Evolutionary conservation across 2,329 filamentous ascomycete genomes (phyloP).

Genomic region (Epichloe gansuensis): DNA sequence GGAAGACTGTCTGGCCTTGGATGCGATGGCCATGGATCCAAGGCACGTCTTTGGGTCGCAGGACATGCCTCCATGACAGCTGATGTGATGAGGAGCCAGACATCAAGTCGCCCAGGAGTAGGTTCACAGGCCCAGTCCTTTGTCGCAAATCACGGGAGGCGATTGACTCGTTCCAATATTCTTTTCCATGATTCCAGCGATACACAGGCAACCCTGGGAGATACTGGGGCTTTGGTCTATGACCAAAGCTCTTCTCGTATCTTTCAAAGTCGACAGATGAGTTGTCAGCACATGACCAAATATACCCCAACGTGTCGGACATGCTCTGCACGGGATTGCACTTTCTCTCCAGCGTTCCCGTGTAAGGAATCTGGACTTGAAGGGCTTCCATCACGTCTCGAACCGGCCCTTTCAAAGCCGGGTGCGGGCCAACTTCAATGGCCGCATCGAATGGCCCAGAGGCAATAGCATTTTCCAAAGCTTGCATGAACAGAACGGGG

Average conservation of each 20-base stretch:
- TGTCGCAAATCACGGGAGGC: not conserved
- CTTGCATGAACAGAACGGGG: constrained; percentile 14
- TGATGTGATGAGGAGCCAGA: constrained; percentile 8
- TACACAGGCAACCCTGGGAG: constrained; percentile 9
- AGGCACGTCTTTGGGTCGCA: constrained; percentile 10
- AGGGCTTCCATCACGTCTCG: constrained; percentile 15
- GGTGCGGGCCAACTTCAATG: constrained; percentile 24
- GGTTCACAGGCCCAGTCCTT: not conserved
- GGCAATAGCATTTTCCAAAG: constrained; percentile 1
- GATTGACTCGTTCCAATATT: not conserved
- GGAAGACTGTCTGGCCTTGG: constrained; percentile 20
- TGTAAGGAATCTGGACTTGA: not conserved
- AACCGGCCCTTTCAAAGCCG: constrained; percentile 27
- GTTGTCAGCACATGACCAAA: not conserved
- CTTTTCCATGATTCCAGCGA: constrained; percentile 7
- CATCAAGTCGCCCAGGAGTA: constrained; percentile 9
- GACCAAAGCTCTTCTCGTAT: not conserved
- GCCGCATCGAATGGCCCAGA: constrained; percentile 6
- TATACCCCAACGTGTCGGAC: constrained; percentile 8
- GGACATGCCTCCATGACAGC: constrained; percentile 11
- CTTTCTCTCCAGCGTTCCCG: not conserved
- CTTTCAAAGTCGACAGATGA: constrained; percentile 7
- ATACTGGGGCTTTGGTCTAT: not conserved
- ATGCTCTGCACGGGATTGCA: not conserved
- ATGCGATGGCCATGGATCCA: constrained; percentile 21